Base-by-base conservation (phyloP, 768 basidiomycete genomes). In the Russula earlei region DNA sequence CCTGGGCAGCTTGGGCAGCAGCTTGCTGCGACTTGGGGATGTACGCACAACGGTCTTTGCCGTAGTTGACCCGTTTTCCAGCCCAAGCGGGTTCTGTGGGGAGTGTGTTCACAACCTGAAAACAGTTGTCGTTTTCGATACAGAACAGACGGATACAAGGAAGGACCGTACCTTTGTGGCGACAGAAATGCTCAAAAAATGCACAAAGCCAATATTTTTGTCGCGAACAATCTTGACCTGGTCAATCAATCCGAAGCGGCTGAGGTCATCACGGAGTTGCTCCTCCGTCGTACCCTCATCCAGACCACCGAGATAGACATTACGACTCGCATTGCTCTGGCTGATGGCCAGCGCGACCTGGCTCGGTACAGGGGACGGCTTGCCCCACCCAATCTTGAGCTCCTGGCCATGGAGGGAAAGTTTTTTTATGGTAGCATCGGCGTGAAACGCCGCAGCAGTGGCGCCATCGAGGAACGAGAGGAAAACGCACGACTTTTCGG, bases 211-310 rank as follows among this genome's bases (percentile, higher is more conserved):
- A 55, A 98, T 98, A 66, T 96, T 96, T 79, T 97, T 97, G 75
- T 99, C 96, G 59, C 95, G 75, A 49, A 98, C 96, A 67, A 99
- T 97, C 80, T 99, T 99, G 68, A 99, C 94, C 69, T 98, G 95
- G 71, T 99, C 96, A 65, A 99, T 97, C 27, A 95, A 76, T 20
- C 96, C 96, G 66, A 95, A 99, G 41, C 87, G 79, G 65, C 85
- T 85, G 22, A 98, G 75, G 67, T 97, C 93, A 59, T 98, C 93
- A 33, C 95, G 74, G 31, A 99, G 74, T 71, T 83, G 83, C 71
- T 94, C 89, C 74, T 98, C 96, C 1, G 91, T 95, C 75, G 84
- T 82, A 49, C 73, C 76, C 71, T 94, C 91, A 40, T 95, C 93
- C 38, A 99, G 74, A 17, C 91, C 91, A 41, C 96, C 96, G 17